Base-by-base conservation (phyloP, 2,329 filamentous ascomycete genomes). In the Lachnellula suecica region DNA sequence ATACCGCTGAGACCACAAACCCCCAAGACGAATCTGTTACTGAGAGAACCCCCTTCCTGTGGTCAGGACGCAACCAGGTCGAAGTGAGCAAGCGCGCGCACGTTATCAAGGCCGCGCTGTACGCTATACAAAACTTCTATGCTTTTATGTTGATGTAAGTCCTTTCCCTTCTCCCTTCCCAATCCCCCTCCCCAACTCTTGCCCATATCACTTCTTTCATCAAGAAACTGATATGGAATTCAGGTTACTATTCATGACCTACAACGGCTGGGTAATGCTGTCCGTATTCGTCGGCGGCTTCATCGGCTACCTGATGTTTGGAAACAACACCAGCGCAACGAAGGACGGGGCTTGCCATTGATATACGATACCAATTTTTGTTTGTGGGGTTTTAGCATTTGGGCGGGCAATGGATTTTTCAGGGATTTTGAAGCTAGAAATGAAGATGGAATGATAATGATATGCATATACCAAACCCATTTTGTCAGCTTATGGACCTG, bases 201-300 rank as follows among this genome's bases (percentile, higher is more conserved):
- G 10, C n/a, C 17, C 17, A 37, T 37, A 15, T 37, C 17, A n/a
- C n/a, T 37, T 37, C 15, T 37, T n/a, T n/a, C n/a, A n/a, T n/a
- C n/a, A n/a, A n/a, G n/a, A n/a, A n/a, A n/a, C 8, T 17, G 34
- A 10, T 17, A 10, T n/a, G 17, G 19, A 6, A 9, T 27, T 9
- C 54, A 97, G 93, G 94, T 79, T 99, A 56, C 74, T 99, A 20
- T 99, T 99, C 73, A 99, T 99, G 94, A 99, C 94, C n/a, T 99
- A 99, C 74, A 99, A 99, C 66, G 94, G 94, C 51, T 96, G 89
- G 86, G 85, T 99, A 62, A 99, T 99, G 94, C 72, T 96, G 60
- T 83, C 93, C 3, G 92, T 97, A 15, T 88, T 88, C 1, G 75
- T 95, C 9, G 94, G 94, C 15, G 92, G 93, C 0, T 96, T 95